Conservation (phyloP, 1,139 yeast species). For the Lodderomyces beijingensis region DNA sequence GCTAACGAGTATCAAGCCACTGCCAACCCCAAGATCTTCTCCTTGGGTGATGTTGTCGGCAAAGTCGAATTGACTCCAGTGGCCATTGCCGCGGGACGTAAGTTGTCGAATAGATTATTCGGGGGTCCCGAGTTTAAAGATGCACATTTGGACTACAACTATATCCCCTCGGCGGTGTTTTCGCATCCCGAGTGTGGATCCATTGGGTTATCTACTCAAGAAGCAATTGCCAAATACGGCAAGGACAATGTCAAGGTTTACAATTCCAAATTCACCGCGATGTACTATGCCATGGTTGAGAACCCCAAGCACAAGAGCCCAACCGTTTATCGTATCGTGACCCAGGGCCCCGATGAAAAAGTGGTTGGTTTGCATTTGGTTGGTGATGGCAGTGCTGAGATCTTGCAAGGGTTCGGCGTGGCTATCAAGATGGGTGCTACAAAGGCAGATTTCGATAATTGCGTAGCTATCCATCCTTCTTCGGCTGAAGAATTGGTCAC, state of each 20-base stretch:
- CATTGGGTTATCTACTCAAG: constrained; percentile 76
- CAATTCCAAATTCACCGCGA: constrained; percentile 77
- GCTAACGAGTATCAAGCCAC: constrained; percentile 90
- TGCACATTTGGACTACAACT: constrained; percentile 74
- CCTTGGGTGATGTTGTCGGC: constrained; percentile 93
- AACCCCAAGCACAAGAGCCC: constrained; percentile 71
- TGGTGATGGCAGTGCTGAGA: constrained; percentile 88
- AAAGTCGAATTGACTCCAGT: constrained; percentile 94
- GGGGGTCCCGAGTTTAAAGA: constrained; percentile 68
- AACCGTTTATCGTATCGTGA: constrained; percentile 78
- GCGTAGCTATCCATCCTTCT: constrained; percentile 98
- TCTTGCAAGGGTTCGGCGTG: constrained; percentile 96
- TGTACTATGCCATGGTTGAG: constrained; percentile 86
- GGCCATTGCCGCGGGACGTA: constrained; percentile 98
- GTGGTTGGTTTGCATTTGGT: constrained; percentile 93
- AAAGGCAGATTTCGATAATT: constrained; percentile 86
- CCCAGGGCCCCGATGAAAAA: constrained; percentile 79
- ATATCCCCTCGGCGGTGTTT: constrained; percentile 88
- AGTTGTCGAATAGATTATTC: constrained; percentile 82
- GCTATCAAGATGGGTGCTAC: constrained; percentile 98
- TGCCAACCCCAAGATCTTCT: constrained; percentile 63
- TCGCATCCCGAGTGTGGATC: constrained; percentile 98
- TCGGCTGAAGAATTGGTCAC: constrained; percentile 97
- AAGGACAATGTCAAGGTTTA: constrained; percentile 76
- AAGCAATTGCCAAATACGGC: constrained; percentile 77